Evolutionary conservation across 495 filamentous ascomycete species (phyloP), one percentile per base, ranked within the genome.

Genomic region (Talaromyces stipitatus): DNA sequence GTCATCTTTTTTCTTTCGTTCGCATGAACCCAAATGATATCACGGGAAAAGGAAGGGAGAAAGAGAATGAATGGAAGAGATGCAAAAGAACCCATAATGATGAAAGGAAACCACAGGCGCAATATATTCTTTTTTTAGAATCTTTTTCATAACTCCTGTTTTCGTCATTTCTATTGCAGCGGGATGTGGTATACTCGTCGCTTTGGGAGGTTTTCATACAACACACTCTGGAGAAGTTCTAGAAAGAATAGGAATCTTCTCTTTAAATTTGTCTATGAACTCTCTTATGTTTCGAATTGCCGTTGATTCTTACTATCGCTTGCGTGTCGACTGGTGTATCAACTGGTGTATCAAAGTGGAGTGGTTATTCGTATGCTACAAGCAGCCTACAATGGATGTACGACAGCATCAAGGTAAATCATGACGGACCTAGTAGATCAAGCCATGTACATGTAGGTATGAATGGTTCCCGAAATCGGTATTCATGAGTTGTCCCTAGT

Each of bases 121-220:
- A 55, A 43, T 45, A 26, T 38, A 23, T 54, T 38, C 20, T 54
- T 52, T 52, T 52, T 52, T 54, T 54, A 36, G 32, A 54, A 54
- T 33, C 38, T 9, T 54, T 52, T 24, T 4, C 20, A 12, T 30
- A 30, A 30, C 16, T 51, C 48, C 48, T 38, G 29, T 38, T 30
- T 38, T 16, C 38, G 8, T 22, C 23, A 24, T 28, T 22, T 2
- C 24, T 32, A 27, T 30, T 51, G 48, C 22, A 30, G 27, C 48
- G 27, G 16, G 27, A 28, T 18, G n/a, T 14, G 48, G 2, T 12
- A n/a, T 16, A 20, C 36, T 41, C 36, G 36, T 41, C 43, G 43
- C 43, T 47, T 26, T 47, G 43, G 43, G 12, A n/a, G 43, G 43
- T 24, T 47, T 26, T 47, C n/a, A 38, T n/a, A 6, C 14, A 38